Conservation (phyloP, 1,139 yeast species). For the Candida frijolesensis region DNA sequence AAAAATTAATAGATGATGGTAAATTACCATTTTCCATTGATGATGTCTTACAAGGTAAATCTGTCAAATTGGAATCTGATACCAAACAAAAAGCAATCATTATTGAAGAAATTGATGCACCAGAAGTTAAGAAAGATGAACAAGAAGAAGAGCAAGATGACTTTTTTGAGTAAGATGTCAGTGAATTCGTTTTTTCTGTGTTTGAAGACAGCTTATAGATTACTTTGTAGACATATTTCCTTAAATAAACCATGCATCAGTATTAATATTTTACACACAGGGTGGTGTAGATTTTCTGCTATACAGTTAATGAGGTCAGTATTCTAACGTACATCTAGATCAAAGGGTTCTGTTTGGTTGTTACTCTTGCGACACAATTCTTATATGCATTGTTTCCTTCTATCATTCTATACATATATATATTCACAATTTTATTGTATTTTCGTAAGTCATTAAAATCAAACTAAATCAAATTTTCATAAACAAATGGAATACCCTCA, state of each 20-base stretch:
- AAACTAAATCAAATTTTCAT: too few species aligned
- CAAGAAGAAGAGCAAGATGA: slow-evolving; percentile 40
- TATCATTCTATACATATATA: too few species aligned
- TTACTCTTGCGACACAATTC: too few species aligned
- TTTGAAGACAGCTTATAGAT: not conserved
- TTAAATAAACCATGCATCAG: not conserved
- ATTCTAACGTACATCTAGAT: too few species aligned
- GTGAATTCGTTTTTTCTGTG: not conserved
- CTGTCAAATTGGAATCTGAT: slow-evolving; percentile 24
- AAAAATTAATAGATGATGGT: slow-evolving; percentile 49
- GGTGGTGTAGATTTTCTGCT: too few species aligned
- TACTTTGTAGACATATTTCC: not conserved
- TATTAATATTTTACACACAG: not conserved
- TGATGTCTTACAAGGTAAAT: slow-evolving; percentile 56
- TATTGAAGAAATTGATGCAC: slow-evolving; percentile 44
- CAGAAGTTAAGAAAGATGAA: slow-evolving; percentile 25
- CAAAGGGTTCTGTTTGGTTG: too few species aligned
- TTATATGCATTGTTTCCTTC: too few species aligned
- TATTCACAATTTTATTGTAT: too few species aligned
- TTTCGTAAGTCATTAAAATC: too few species aligned
- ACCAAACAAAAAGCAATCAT: slow-evolving; percentile 7
- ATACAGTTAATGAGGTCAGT: too few species aligned
- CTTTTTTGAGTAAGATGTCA: slow-evolving; percentile 37
- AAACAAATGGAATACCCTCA: too few species aligned
- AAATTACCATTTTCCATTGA: slow-evolving; percentile 60